Base-by-base conservation (phyloP, 202 grass and related monocot species). In the Zizania palustris region DNA sequence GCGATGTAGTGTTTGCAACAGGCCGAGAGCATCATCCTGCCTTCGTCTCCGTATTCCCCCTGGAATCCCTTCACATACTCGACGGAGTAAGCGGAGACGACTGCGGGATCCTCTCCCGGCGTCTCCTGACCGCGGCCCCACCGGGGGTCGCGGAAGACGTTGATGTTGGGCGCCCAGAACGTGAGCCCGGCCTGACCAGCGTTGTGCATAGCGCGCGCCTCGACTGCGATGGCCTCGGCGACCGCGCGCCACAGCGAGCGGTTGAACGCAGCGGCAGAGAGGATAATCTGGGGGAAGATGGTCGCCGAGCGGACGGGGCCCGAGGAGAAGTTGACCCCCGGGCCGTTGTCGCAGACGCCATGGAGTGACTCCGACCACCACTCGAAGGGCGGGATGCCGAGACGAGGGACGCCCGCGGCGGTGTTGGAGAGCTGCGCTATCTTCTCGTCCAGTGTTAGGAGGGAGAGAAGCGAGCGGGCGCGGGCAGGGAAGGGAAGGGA, bases 291-390 rank as follows among this genome's bases (percentile, higher is more conserved):
- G 6, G 91, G 91, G 80, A 94, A 92, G 73, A 50, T 45, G 57
- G 91, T 97, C 41, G 91, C 89, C 1, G 80, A 76, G 79, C 65
- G 88, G 78, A 97, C 83, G 73, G 91, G 83, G 49, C 91, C 91
- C 73, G 65, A 88, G 48, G 79, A 72, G 83, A 97, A 97, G 72
- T 76, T 71, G 55, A 97, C 89, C 45, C 91, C 91, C 15, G 94
- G 91, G 11, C 91, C 91, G 71, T 97, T 97, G 82, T 85, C 42
- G 4, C 84, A 82, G 79, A 98, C 53, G 38, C 95, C 95, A 44
- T 98, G 95, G 41, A 98, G 95, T 20, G 95, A 89, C 85, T 98
- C 95, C 9, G 95, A 94, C 95, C 95, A 98, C 95, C 95, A 97
- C 74, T 97, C 36, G 84, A 81, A 97, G 4, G 91, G 72, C 45